Base-by-base conservation (phyloP, 805 yeast genomes). In the Ascoidea asiatica region DNA sequence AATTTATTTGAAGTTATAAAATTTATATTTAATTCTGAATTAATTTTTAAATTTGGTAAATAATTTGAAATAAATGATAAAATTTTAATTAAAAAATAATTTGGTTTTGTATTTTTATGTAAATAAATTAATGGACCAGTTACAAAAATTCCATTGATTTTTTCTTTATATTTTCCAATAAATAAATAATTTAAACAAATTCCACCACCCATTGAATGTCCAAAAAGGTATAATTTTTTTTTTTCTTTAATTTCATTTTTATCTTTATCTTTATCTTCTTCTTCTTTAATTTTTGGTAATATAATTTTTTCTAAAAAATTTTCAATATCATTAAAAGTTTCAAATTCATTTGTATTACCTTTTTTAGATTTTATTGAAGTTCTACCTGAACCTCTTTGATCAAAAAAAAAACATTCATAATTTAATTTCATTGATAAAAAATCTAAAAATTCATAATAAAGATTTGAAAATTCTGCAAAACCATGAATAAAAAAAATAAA, bases 201-300 rank as follows among this genome's bases (percentile, higher is more conserved):
- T 0, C 81, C 89, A 19, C 90, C 90, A 43, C 95, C 95, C 89
- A 84, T 81, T 7, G 88, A 81, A 51, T 79, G 86, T 1, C 90
- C 88, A 54, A 72, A 64, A 40, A 84, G 54, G 52, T 65, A 70
- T 29, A 81, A 52, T 48, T 72, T 72, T 41, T 64, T 66, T 2
- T 46, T 39, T 36, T 56, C 56, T 5, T 57, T 58, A n/a, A n/a
- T n/a, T n/a, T n/a, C n/a, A n/a, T n/a, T n/a, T n/a, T n/a, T n/a
- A 1, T 51, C 44, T 17, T 48, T 47, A 7, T 46, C 52, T 22
- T 55, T 40, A 19, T 55, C 20, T 15, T 45, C 43, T 51, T 29
- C 56, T 56, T 21, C 48, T 42, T 19, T 53, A 37, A 50, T 48
- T 57, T 53, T 23, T 50, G 37, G 45, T 48, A 21, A 57, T 43